A percentile compares a stretch with the other conserved stretches of the same genome.
phyloP scores from a whole-genome alignment of 2,329 filamentous ascomycete genomes.

The Elsinoe arachidis region DNA sequence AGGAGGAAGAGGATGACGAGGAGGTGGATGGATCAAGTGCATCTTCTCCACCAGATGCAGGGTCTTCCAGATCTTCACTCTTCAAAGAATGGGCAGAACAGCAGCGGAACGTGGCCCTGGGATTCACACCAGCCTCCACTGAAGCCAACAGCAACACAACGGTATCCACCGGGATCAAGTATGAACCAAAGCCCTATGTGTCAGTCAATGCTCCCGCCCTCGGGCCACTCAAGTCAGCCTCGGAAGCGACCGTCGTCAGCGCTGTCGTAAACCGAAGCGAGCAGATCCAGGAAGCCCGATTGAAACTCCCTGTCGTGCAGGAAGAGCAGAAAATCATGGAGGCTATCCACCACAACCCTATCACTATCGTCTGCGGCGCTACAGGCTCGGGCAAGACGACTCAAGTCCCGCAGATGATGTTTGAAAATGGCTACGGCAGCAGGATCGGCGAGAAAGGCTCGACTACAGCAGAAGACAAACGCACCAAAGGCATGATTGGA shows the following conservation, averaged over 20 bases:
- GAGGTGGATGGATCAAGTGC: conserved; percentile 29
- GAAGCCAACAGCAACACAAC: conserved; percentile 31
- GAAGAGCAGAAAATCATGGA: conserved; percentile 99
- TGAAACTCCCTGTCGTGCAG: conserved; percentile 79
- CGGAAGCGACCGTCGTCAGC: conserved; percentile 49
- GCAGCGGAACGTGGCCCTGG: conserved; percentile 75
- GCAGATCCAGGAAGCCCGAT: conserved; percentile 67
- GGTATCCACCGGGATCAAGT: conserved; percentile 15
- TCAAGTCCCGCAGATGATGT: conserved; percentile 92
- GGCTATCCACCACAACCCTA: conserved; percentile 82
- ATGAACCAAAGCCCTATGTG: conserved; percentile 25
- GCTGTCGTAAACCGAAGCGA: conserved; percentile 61
- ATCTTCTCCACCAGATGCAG: background rate
- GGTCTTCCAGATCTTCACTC: conserved; percentile 44
- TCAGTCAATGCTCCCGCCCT: conserved; percentile 10
- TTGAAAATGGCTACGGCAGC: conserved; percentile 84
- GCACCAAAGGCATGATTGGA: conserved; percentile 76
- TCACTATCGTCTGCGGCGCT: conserved; percentile 85
- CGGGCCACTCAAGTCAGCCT: background rate
- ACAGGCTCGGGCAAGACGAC: conserved; percentile 98
- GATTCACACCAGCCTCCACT: conserved; percentile 46
- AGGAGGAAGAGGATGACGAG: conserved; percentile 20
- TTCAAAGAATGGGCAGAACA: conserved; percentile 93
- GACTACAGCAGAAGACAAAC: background rate
- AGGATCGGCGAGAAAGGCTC: conserved; percentile 43